Percentiles rank a stretch among this genome's conserved stretches.
phyloP scores from a whole-genome alignment of 2,329 filamentous ascomycete genomes.

The Diaporthe citriasiana region DNA sequence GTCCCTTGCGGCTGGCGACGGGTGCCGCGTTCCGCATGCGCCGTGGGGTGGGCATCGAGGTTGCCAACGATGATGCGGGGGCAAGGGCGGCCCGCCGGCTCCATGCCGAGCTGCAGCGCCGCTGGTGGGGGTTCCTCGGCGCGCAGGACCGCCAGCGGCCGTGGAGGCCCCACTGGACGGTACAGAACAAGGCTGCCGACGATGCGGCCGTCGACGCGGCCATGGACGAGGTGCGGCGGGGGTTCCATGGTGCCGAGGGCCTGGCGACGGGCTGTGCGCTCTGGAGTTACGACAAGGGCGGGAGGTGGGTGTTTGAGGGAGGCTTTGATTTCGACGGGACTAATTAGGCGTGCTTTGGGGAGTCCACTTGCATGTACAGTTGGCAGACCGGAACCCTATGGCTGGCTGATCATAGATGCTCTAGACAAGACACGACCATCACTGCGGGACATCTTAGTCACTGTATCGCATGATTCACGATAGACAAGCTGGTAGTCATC shows the following conservation, averaged over 20 bases:
- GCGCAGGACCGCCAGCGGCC: conserved; percentile 33
- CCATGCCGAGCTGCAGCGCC: not conserved
- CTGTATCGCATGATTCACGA: not conserved
- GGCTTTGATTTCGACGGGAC: conserved; percentile 21
- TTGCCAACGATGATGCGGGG: not conserved
- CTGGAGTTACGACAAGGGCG: conserved; percentile 37
- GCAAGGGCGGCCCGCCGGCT: not conserved
- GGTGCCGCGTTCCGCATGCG: conserved; percentile 24
- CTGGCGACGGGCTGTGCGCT: conserved; percentile 22
- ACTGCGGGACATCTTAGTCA: not conserved
- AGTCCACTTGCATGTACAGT: not conserved
- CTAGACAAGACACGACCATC: not conserved
- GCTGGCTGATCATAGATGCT: not conserved
- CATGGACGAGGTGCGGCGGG: not conserved
- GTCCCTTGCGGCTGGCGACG: not conserved
- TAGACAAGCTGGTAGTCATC: not conserved
- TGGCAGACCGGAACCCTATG: too few species aligned
- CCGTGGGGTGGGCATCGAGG: conserved; percentile 22
- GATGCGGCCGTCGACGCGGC: conserved; percentile 19
- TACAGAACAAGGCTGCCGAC: conserved; percentile 38
- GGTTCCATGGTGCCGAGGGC: conserved; percentile 31
- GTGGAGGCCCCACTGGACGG: conserved; percentile 37
- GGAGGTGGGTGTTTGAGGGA: conserved; percentile 30
- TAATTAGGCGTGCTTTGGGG: not conserved
- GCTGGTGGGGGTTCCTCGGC: conserved; percentile 25